Base-by-base conservation (phyloP, 768 basidiomycete species). In the Suillus decipiens region DNA sequence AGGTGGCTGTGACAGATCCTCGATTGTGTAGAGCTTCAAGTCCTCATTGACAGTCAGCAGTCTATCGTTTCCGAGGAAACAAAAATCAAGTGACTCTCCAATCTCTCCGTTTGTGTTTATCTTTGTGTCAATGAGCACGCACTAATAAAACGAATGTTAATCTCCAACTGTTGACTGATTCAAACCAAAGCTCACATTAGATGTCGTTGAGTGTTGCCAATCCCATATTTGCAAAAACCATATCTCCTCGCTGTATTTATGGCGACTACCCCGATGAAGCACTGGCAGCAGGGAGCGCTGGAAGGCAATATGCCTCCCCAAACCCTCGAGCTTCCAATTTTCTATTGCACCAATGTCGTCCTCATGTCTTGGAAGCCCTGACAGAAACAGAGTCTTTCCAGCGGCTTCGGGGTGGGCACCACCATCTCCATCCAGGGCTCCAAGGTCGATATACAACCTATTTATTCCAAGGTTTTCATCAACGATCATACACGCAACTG, bases 141-240 rank as follows among this genome's bases (percentile, higher is more conserved):
- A 42, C 61, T 61, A 10, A 28, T 51, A 24, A 31, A 45, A 11
- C 34, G 28, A 34, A 11, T 43, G 43, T 60, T 31, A 60, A n/a
- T n/a, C 8, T 24, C 5, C 7, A 11, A 36, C 5, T 12, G 12
- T 37, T 9, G n/a, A 5, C n/a, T 5, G 19, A 15, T 61, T 41
- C 11, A 11, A n/a, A 31, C 2, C 19, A 61, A 61, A 7, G 15
- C 39, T 62, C 42, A 57, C 61, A 37, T 24, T 34, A 34, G 57
- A 34, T 19, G 43, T 60, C 19, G n/a, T 59, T 17, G 55, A 59
- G 5, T 24, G 17, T 22, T 60, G 22, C 61, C 61, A 60, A 43
- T 62, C 47, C 61, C 61, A 62, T 9, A 62, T 17, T 14, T 62
- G 61, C 15, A 62, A 28, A 19, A 19, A 59, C 61, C 43, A 62